Conservation (phyloP, 139 green algal species). For the Asterochloris sp. region DNA sequence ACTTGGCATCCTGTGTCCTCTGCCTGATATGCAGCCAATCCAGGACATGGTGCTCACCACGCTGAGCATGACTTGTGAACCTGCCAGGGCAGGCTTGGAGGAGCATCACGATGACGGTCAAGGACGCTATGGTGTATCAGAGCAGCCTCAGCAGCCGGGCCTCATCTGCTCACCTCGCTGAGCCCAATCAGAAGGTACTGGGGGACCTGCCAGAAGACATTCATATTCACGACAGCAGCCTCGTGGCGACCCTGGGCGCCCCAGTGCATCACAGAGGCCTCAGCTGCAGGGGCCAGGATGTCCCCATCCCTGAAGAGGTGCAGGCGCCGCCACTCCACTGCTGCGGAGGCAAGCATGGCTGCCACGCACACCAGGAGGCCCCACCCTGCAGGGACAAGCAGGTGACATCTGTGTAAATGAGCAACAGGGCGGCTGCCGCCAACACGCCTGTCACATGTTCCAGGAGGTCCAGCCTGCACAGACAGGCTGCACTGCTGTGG, state of each 20-base stretch:
- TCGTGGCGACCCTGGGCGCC: background rate
- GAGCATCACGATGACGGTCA: too few species aligned
- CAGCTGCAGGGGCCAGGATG: background rate
- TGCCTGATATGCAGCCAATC: too few species aligned
- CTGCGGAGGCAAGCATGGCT: conserved; percentile 71
- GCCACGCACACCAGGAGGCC: conserved; percentile 70
- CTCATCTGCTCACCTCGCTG: conserved; percentile 51
- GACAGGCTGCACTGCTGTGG: too few species aligned
- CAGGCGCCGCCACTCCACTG: conserved; percentile 68
- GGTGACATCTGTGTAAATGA: background rate
- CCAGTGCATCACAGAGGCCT: too few species aligned
- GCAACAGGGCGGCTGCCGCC: background rate
- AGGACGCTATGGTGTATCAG: too few species aligned
- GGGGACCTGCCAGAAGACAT: conserved; percentile 71
- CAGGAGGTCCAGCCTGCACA: too few species aligned
- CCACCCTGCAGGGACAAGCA: conserved; percentile 45
- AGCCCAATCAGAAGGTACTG: conserved; percentile 84
- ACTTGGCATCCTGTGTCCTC: too few species aligned
- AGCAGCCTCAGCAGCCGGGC: too few species aligned
- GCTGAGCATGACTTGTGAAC: too few species aligned
- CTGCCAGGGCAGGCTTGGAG: background rate
- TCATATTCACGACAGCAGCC: conserved; percentile 32
- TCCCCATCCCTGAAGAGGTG: conserved; percentile 32
- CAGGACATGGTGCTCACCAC: too few species aligned
- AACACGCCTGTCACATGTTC: too few species aligned